Base-by-base conservation (phyloP, 176 grass and related monocot genomes). In the Tuctoria greenei region DNA sequence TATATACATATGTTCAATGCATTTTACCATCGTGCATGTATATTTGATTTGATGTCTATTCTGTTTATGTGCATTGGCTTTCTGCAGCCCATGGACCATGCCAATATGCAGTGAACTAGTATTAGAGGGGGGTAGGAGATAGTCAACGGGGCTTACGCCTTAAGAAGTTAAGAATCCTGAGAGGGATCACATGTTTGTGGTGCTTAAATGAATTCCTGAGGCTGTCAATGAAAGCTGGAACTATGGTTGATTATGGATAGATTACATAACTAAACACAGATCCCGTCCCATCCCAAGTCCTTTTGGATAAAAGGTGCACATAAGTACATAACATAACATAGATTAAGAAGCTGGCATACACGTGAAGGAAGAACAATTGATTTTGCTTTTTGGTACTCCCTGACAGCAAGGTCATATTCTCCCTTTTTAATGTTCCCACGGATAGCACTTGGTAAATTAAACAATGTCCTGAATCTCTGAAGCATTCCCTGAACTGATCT, bases 401-500 rank as follows among this genome's bases (percentile, higher is more conserved):
- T 95, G 82, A 99, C 95, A 84, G 95, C 95, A 79, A 99, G 83
- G 81, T 99, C 95, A 6, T 99, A 99, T 82, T 99, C 95, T 68
- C 95, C 92, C 83, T 99, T 99, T 69, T 69, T 94, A 50, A 99
- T 99, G 84, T 88, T 99, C 64, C 87, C 89, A 83, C 95, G 95
- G 78, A 99, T 99, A 66, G 89, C 67, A 16, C 95, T 99, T 28
- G 95, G 95, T 64, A 99, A 69, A 78, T 99, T 99, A 82, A 99
- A 99, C 39, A 99, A 82, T 64, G 95, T 99, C 18, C 95, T 80
- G 38, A 99, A 99, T 80, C 95, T 92, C 87, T 99, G 95, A 92
- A 99, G 95, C 95, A 95, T 99, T 81, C 91, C 95, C 86, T 99
- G 95, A 86, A 99, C 95, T 69, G 95, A 99, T 88, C 95, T 99